Percentiles rank a stretch among this genome's conserved stretches.
phyloP scores from a whole-genome alignment of 2,329 filamentous ascomycete genomes.

The Ilyonectria destructans region DNA sequence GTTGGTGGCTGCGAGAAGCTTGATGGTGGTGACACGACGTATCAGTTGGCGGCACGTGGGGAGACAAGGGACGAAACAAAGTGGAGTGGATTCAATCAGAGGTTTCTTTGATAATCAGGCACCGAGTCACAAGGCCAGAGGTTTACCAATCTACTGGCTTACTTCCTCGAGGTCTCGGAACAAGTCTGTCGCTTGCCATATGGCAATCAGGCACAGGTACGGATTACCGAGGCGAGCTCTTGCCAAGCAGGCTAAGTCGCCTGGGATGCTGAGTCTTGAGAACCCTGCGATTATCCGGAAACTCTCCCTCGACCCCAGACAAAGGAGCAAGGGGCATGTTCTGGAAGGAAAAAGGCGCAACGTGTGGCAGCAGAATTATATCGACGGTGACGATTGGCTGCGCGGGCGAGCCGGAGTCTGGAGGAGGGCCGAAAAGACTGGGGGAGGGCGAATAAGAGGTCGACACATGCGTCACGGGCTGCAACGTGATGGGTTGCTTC shows the following conservation, averaged over 20 bases:
- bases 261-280: conserved; percentile 15
- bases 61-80: conserved; percentile 16
- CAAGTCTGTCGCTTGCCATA: conserved; percentile 25
- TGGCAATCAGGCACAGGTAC: conserved; percentile 31
- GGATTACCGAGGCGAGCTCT: conserved; percentile 29
- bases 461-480: conserved; percentile 44
- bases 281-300: conserved; percentile 18
- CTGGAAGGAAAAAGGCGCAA: conserved; percentile 37
- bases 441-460: conserved; percentile 40
- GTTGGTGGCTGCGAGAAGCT: conserved; percentile 19
- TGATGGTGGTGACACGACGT: conserved; percentile 34
- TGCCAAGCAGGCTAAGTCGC: conserved; percentile 9
- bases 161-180: neutral
- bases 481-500: conserved; percentile 42
- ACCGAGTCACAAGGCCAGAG: conserved; percentile 20
- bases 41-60: conserved; percentile 12
- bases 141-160: conserved; percentile 1
- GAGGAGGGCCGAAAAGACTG: conserved; percentile 32
- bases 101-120: conserved; percentile 35
- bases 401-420: conserved; percentile 24
- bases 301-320: conserved; percentile 10
- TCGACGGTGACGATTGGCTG: conserved; percentile 37
- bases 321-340: conserved; percentile 26
- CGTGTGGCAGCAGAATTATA: conserved; percentile 22
- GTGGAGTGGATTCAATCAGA: conserved; percentile 21